A percentile compares a stretch with the other conserved stretches of the same genome.
These are phyloP conservation scores for Wickerhamiella pararugosa DNA, from an alignment of 1,139 yeast species.

Conservation along the genomic window DNA sequence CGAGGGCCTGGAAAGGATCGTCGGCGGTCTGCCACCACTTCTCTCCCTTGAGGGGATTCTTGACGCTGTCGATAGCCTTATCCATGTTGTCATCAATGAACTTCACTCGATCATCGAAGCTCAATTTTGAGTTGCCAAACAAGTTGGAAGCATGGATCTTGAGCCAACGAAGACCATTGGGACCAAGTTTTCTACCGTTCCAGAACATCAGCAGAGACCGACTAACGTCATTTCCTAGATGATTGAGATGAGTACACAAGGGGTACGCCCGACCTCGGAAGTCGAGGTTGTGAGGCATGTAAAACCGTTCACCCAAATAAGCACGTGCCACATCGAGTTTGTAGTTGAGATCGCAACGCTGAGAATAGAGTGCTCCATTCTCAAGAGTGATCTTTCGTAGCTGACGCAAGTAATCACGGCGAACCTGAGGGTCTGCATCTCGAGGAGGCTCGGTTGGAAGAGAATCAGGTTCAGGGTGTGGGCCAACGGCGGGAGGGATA, in stretches of 20 bases:
- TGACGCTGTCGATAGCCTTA: slow-evolving; percentile 50
- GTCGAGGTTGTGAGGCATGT: slow-evolving; percentile 87
- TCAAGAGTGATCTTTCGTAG: slow-evolving; percentile 45
- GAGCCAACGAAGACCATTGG: slow-evolving; percentile 66
- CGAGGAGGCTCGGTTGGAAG: slow-evolving; percentile 53
- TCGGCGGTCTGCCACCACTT: slow-evolving; percentile 82
- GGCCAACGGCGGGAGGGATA: slow-evolving; percentile 44
- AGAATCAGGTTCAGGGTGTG: slow-evolving; percentile 28
- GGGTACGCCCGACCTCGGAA: slow-evolving; percentile 97
- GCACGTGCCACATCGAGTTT: slow-evolving; percentile 93
- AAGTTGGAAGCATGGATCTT: slow-evolving; percentile 83
- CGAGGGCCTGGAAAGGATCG: slow-evolving; percentile 90
- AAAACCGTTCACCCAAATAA: slow-evolving; percentile 60
- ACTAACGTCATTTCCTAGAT: slow-evolving; percentile 82
- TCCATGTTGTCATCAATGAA: slow-evolving; percentile 59
- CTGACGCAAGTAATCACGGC: slow-evolving; percentile 50
- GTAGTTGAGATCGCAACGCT: slow-evolving; percentile 86
- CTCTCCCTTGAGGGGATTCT: slow-evolving; percentile 41
- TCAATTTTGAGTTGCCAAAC: slow-evolving; percentile 74
- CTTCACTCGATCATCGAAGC: slow-evolving; percentile 57
- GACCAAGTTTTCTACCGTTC: slow-evolving; percentile 74
- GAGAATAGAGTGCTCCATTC: slow-evolving; percentile 58
- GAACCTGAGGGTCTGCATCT: slow-evolving; percentile 49
- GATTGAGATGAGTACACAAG: slow-evolving; percentile 63
- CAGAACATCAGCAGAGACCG: slow-evolving; percentile 76